phyloP scores from a whole-genome alignment of 108 stramenopile species.

The Cyclotella sp. region DNA sequence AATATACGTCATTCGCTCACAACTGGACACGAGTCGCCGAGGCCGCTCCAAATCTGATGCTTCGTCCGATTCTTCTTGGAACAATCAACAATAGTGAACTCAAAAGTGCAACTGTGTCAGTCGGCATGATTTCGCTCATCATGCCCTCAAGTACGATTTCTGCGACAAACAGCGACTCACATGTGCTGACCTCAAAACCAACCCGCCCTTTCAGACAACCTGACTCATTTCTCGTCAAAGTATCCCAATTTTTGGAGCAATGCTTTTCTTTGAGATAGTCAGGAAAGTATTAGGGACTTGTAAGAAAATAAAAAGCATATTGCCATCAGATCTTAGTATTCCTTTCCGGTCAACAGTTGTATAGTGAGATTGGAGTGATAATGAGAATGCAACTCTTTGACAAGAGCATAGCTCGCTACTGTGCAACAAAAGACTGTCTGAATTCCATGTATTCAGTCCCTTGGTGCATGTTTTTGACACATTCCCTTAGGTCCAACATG shows the following conservation, averaged over 20 bases:
- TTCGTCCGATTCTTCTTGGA: conserved; percentile 87
- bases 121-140: conserved; percentile 91
- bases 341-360: conserved; percentile 66
- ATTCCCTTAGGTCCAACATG: conserved; percentile 62
- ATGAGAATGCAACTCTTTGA: conserved; percentile 67
- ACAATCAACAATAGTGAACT: conserved; percentile 94
- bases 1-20: conserved; percentile 70
- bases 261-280: conserved; percentile 72
- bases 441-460: conserved; percentile 71
- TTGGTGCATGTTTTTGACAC: conserved; percentile 60
- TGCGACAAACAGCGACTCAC: conserved; percentile 93
- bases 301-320: conserved; percentile 81
- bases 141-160: conserved; percentile 98
- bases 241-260: conserved; percentile 92
- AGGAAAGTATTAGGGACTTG: conserved; percentile 90
- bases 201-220: conserved; percentile 95
- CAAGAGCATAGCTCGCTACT: conserved; percentile 46
- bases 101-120: conserved; percentile 93
- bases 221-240: conserved; percentile 83
- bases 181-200: conserved; percentile 95
- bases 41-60: conserved; percentile 82
- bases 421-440: conserved; percentile 47
- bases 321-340: conserved; percentile 57
- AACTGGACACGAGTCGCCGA: conserved; percentile 67
- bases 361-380: conserved; percentile 76